Conservation (phyloP, 495 filamentous ascomycete species). For the Tuber brumale region DNA sequence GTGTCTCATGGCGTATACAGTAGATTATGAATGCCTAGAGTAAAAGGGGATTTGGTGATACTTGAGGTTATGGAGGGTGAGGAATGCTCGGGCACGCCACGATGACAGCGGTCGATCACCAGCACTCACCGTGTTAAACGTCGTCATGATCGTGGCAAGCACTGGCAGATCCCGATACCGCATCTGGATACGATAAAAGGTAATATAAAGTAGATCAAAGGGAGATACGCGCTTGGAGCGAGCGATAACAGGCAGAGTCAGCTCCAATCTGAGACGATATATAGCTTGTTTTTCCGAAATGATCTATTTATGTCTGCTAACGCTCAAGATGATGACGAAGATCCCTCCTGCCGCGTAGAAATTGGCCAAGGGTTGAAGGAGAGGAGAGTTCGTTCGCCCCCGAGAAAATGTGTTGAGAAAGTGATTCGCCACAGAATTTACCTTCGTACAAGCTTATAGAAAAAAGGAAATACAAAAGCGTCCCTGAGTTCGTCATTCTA, state of each 20-base stretch:
- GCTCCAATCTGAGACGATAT: background rate
- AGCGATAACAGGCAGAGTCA: background rate
- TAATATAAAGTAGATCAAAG: background rate
- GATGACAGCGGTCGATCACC: background rate
- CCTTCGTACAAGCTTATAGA: background rate
- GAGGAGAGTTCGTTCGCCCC: background rate
- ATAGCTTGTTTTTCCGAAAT: background rate
- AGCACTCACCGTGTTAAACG: background rate
- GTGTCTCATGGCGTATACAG: background rate
- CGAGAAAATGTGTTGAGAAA: background rate
- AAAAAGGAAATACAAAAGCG: background rate
- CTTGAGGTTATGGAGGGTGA: background rate
- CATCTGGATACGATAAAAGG: background rate
- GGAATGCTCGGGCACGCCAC: background rate
- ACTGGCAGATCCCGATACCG: background rate
- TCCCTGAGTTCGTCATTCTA: background rate
- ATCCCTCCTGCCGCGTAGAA: background rate
- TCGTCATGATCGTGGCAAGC: background rate
- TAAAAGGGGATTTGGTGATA: background rate
- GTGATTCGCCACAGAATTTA: background rate
- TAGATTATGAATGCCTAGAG: background rate
- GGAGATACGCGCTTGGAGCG: background rate
- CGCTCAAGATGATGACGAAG: background rate
- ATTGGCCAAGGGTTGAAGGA: background rate
- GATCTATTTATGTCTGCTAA: background rate